Evolutionary conservation across 495 filamentous ascomycete species (phyloP).

Genomic region (Hypoxylon perforatum): DNA sequence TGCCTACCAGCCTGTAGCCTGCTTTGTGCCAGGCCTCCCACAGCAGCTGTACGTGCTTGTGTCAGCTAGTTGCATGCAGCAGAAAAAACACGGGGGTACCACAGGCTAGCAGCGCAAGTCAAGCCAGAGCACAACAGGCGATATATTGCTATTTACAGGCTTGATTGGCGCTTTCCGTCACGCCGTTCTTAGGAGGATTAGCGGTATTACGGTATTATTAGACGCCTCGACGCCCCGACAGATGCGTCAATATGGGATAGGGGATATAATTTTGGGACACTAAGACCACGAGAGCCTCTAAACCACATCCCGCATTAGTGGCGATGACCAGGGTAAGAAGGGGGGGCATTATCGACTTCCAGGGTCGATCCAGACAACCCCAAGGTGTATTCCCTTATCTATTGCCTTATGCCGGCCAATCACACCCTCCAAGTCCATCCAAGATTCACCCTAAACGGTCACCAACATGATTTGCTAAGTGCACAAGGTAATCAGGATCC

Average conservation of each 20-base stretch:
- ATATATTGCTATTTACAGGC: slow-evolving; percentile 13
- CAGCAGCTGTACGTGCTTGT: slow-evolving; percentile 1
- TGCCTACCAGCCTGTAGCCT: no score
- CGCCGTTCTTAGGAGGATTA: slow-evolving; percentile 15
- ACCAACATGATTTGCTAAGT: slow-evolving; percentile 42
- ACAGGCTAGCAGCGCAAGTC: neutral
- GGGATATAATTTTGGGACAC: no score
- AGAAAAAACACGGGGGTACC: slow-evolving; percentile 10
- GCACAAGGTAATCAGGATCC: slow-evolving; percentile 34
- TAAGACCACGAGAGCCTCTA: slow-evolving; percentile 32
- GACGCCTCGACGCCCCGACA: slow-evolving; percentile 15
- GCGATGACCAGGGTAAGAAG: slow-evolving; percentile 25
- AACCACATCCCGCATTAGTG: slow-evolving; percentile 34
- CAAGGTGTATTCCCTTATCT: slow-evolving; percentile 40
- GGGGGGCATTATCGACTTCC: slow-evolving; percentile 17
- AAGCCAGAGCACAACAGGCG: neutral
- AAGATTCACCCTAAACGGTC: slow-evolving; percentile 37
- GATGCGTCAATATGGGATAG: no score
- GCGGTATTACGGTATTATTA: slow-evolving; percentile 25
- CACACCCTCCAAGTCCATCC: slow-evolving; percentile 17
- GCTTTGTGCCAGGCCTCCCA: slow-evolving; percentile 14
- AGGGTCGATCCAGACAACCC: slow-evolving; percentile 32
- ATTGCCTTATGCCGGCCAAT: slow-evolving; percentile 36
- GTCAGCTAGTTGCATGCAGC: slow-evolving; percentile 9
- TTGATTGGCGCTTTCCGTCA: slow-evolving; percentile 10